A percentile compares a stretch with the other conserved stretches of the same genome.
Conservation (phyloP, 1,284 basidiomycete species). For the Coriolopsis trogii region DNA sequence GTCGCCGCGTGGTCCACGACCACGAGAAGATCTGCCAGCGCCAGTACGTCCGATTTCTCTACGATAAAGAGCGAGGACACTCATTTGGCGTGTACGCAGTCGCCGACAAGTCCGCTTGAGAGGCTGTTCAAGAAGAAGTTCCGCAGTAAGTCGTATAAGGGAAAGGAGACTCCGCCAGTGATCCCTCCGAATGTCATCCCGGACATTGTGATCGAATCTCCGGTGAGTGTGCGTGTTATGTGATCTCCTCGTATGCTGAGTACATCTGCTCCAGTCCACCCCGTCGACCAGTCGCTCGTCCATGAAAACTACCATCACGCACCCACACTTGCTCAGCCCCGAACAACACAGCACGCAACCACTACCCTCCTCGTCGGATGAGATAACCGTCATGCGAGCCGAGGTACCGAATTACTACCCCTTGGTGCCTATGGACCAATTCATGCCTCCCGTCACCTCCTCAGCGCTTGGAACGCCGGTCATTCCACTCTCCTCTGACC, state of each 20-base stretch:
- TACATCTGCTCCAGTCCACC: conserved; percentile 10
- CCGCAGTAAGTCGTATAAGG: conserved; percentile 11
- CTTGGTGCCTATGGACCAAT: conserved; percentile 6
- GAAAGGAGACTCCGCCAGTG: conserved; percentile 2
- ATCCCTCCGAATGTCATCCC: conserved; percentile 14
- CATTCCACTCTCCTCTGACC: conserved; percentile 11
- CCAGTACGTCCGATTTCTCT: conserved; percentile 11
- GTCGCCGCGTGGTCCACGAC: conserved; percentile 30
- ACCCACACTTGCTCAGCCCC: conserved; percentile 26
- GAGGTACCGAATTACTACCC: conserved; percentile 18
- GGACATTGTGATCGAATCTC: conserved; percentile 26
- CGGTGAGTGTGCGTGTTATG: conserved; percentile 17
- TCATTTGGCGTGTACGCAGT: conserved; percentile 1
- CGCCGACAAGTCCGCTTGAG: conserved; percentile 20
- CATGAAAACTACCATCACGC: conserved; percentile 9
- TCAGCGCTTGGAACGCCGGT: conserved; percentile 5
- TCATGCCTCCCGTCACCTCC: conserved; percentile 15
- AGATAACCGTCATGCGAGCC: conserved; percentile 20
- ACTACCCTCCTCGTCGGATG: conserved; percentile 12
- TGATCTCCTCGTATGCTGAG: not conserved
- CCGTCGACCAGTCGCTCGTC: conserved; percentile 19
- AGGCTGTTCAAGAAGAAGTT: conserved; percentile 23
- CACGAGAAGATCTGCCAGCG: conserved; percentile 17
- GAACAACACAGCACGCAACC: conserved; percentile 16
- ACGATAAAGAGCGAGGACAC: conserved; percentile 7